A percentile compares a stretch with the other conserved stretches of the same genome.
Evolutionary conservation across 78 protist genomes (phyloP).

Genomic region (Polysphondylium violaceum): DNA sequence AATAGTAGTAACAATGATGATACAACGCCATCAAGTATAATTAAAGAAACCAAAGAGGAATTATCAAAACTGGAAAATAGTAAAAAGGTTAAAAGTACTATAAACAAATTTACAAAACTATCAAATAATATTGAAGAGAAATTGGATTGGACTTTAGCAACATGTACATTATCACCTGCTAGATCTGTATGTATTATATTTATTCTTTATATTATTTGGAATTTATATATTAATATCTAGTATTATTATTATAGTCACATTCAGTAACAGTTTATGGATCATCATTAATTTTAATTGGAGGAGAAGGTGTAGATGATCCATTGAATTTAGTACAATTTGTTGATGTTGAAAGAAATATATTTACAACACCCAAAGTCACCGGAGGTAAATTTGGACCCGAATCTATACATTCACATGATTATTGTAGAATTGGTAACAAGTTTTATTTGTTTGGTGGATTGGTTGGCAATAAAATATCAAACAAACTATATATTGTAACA

Average conservation of each 20-base stretch:
- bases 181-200: conserved; percentile 36
- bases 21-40: too few relatives aligned
- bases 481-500: conserved; percentile 50
- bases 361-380: conserved; percentile 52
- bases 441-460: conserved; percentile 71
- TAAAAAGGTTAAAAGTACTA: conserved; percentile 51
- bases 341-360: conserved; percentile 49
- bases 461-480: conserved; percentile 40
- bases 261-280: conserved; percentile 64
- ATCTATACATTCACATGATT: conserved; percentile 46
- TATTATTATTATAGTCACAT: conserved; percentile 18
- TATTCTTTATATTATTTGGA: background rate
- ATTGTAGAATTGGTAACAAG: conserved; percentile 76
- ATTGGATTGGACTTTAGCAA: conserved; percentile 41
- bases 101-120: conserved; percentile 40
- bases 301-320: conserved; percentile 41
- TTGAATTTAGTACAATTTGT: conserved; percentile 40
- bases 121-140: conserved; percentile 62
- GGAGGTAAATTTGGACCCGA: conserved; percentile 66
- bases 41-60: conserved; percentile 60
- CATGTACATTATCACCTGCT: conserved; percentile 38
- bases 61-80: conserved; percentile 46
- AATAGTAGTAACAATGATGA: too few relatives aligned
- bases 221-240: too few relatives aligned
- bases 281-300: conserved; percentile 68